Conservation (phyloP, 306 rosid genomes). For the Vachellia collinsii region DNA sequence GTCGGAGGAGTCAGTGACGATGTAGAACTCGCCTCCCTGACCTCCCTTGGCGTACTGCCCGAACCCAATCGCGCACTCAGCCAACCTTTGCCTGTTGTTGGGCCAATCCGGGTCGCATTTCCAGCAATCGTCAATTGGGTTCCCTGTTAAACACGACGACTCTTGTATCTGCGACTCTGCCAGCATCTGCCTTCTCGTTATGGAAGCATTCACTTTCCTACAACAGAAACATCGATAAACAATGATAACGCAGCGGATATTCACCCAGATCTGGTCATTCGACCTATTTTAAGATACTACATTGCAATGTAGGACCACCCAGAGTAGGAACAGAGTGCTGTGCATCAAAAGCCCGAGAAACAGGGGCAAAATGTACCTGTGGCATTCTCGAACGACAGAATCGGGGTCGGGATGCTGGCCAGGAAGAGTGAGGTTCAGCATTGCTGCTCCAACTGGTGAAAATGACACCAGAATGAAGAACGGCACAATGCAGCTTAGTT, state of each 20-base stretch:
- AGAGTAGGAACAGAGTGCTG: background rate
- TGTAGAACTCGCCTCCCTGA: slow-evolving; percentile 75
- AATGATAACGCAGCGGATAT: background rate
- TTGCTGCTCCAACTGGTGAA: slow-evolving; percentile 42
- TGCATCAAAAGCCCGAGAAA: slow-evolving; percentile 13
- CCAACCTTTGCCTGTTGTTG: slow-evolving; percentile 77
- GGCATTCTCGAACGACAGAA: slow-evolving; percentile 76
- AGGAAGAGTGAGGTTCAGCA: slow-evolving; percentile 76
- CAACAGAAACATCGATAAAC: background rate
- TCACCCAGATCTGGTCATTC: slow-evolving; percentile 32
- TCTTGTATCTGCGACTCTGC: slow-evolving; percentile 41
- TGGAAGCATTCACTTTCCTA: slow-evolving; percentile 88
- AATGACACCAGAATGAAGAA: slow-evolving; percentile 49
- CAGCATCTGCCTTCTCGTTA: slow-evolving; percentile 72
- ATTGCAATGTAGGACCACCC: slow-evolving; percentile 29
- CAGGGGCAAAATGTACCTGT: slow-evolving; percentile 52
- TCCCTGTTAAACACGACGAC: slow-evolving; percentile 74
- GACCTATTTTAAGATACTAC: slow-evolving; percentile 6
- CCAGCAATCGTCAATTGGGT: slow-evolving; percentile 99
- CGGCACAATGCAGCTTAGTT: slow-evolving; percentile 59
- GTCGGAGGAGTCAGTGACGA: slow-evolving; percentile 83
- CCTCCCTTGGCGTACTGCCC: slow-evolving; percentile 96
- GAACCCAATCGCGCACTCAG: slow-evolving; percentile 94
- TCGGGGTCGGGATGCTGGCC: slow-evolving; percentile 93
- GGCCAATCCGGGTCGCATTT: slow-evolving; percentile 98